phyloP scores from a whole-genome alignment of 2,329 filamentous ascomycete species.

The Hymenotorrendiella dingleyae region DNA sequence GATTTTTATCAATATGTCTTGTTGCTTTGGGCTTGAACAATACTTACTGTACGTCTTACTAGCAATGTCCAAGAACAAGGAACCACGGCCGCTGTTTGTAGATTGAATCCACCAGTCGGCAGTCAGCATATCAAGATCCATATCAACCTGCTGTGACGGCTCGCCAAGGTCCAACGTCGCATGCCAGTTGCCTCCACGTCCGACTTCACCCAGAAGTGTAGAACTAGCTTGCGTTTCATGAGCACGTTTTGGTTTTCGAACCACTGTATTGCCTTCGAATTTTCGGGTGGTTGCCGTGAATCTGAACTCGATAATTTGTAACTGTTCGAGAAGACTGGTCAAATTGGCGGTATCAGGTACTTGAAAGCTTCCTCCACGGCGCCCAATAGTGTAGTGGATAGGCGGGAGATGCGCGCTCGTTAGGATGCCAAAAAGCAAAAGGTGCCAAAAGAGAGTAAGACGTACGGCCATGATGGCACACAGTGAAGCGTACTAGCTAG shows the following conservation, averaged over 20 bases:
- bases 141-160: constrained; percentile 15
- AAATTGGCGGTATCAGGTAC: constrained; percentile 13
- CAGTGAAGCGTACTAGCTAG: too few relatives aligned
- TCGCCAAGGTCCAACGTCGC: constrained; percentile 16
- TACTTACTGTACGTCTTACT: constrained; percentile 18
- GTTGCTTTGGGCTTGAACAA: neutral
- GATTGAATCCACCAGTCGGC: constrained; percentile 16
- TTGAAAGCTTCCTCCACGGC: constrained; percentile 16
- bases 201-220: constrained; percentile 17
- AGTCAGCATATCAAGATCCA: constrained; percentile 22
- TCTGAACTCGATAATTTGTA: constrained; percentile 10
- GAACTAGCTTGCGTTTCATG: constrained; percentile 15
- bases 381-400: constrained; percentile 16
- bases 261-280: constrained; percentile 14
- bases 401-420: constrained; percentile 7
- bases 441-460: too few relatives aligned
- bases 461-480: too few relatives aligned
- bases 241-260: constrained; percentile 12
- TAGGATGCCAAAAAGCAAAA: neutral
- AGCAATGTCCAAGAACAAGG: constrained; percentile 10
- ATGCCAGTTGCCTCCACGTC: constrained; percentile 18
- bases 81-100: constrained; percentile 15
- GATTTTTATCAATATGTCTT: neutral
- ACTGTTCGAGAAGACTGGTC: constrained; percentile 12
- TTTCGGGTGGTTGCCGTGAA: constrained; percentile 16